Evolutionary conservation across 2,329 filamentous ascomycete genomes (phyloP), one percentile per base, ranked within the genome.

Genomic region (Fusarium sublunatum): DNA sequence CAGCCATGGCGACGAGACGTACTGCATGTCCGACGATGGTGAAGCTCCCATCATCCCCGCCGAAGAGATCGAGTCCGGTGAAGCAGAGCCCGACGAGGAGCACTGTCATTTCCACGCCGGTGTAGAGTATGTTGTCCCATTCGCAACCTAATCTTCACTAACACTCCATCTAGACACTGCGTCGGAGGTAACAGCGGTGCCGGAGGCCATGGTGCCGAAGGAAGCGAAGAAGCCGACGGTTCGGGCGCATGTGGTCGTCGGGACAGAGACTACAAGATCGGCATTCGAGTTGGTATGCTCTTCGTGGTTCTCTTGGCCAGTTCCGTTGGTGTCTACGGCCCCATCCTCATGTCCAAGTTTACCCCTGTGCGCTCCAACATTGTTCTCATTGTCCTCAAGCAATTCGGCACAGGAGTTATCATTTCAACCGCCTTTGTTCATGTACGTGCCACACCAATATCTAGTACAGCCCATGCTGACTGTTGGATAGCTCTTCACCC

Each of bases 41-140:
- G 68, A 69, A 44, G 68, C 58, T 12, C 51, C 56, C 11, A 58
- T 69, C 47, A n/a, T 69, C 3, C 40, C 42, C 1, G 53, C 53
- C 0, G 64, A 60, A 6, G 58, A 64, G 2, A 44, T 69, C 28
- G 46, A 69, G 25, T 62, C 68, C 3, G 61, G 58, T 6, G 42
- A 52, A 2, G 47, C 58, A 2, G 56, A 68, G 5, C 64, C 70
- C 6, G 53, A 70, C 4, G 48, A 67, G 12, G 63, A 70, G 63
- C 80, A 85, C 67, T 92, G 89, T 64, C 90, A 93, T 70, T 91
- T 89, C 74, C 90, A 93, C 68, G 89, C 89, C 4, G 89, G 89
- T 25, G 86, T 92, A 26, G 88, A 91, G 88, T 91, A 77, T 74
- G 86, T 53, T 7, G 6, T 13, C 15, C 7, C 35, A 9, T 25